Evolutionary conservation across 2,329 filamentous ascomycete genomes (phyloP), one percentile per base, ranked within the genome.

Genomic region (Fusarium nisikadoi): DNA sequence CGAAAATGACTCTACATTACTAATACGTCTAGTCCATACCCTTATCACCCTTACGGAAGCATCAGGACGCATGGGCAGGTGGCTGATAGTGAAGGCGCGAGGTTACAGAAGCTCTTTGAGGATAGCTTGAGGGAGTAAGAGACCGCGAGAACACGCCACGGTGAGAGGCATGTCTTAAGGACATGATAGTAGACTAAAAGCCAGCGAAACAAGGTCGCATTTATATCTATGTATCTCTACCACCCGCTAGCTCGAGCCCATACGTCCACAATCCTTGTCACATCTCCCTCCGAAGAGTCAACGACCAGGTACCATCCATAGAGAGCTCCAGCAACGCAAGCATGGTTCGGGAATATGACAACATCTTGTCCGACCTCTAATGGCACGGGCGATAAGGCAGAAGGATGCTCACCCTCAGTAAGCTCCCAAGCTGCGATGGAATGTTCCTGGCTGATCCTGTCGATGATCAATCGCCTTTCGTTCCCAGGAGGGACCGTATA

Each of bases 361-460:
- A 80, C 69, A 4, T 43, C 72, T 8, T 80, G 74, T 0, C 79
- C 89, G 53, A 91, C 80, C 10, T 80, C 71, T 36, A 91, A 74
- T 5, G 83, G 80, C 14, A 87, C 76, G 2, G 71, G 56, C 0
- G 59, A 54, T 1, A 65, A 6, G 0, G n/a, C 16, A 1, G 31
- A 29, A 1, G 27, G 8, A 6, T 58, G 36, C 17, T 23, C 50
- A 8, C 4, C 79, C 3, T 79, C 74, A 0, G 77, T 0, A 49
- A 56, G n/a, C n/a, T 62, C 81, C 85, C 87, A 90, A 0, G 83
- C 82, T 47, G 91, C 73, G 39, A 91, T 87, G 0, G 87, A 88
- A 78, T 92, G 90, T 74, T 92, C 90, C 73, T 92, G 90, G 59
- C 88, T 89, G n/a, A 92, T 85, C 11, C 88, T 83, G 7, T 84